Evolutionary conservation across 2,329 filamentous ascomycete genomes (phyloP), one percentile per base, ranked within the genome.

Genomic region (Botrytis elliptica): DNA sequence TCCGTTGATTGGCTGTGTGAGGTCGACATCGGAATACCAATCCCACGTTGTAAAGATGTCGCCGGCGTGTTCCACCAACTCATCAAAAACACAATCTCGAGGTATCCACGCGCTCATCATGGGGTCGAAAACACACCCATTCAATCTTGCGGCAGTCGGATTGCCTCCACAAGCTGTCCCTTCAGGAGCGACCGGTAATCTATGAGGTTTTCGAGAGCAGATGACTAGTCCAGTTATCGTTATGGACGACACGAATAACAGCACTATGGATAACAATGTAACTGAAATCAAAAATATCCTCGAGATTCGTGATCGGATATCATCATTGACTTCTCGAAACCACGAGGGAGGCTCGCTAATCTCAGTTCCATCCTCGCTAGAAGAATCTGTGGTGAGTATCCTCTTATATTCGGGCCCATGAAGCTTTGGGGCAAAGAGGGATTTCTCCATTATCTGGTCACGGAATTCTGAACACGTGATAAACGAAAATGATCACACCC

Each of bases 311-410:
- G 42, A 49, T 20, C 44, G 18, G 20, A 67, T 18, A 67, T 67
- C 65, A 25, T 52, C 42, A 16, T 44, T 44, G 25, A 67, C 20
- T 52, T 67, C 65, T 67, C 44, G 65, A 49, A 52, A 52, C 65
- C 44, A 38, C 20, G 42, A 67, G 64, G n/a, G 29, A 38, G 16
- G 40, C 64, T 22, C 42, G 18, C 44, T 52, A 20, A 46, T 49
- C 64, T 52, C 64, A 46, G 29, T 49, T 49, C 42, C 42, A 49
- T 67, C 64, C 29, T 49, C 64, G 64, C 64, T 67, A 67, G 64
- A 67, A 25, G n/a, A 52, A 25, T 67, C 42, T 25, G 64, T 67
- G n/a, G 36, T 44, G 22, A 52, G 42, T 36, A 49, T 22, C 46
- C 42, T 49, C 64, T 67, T 49, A 33, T 49, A 49, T 46, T 67